phyloP scores from a whole-genome alignment of 78 protist genomes.

The Cavenderia fasciculata region DNA sequence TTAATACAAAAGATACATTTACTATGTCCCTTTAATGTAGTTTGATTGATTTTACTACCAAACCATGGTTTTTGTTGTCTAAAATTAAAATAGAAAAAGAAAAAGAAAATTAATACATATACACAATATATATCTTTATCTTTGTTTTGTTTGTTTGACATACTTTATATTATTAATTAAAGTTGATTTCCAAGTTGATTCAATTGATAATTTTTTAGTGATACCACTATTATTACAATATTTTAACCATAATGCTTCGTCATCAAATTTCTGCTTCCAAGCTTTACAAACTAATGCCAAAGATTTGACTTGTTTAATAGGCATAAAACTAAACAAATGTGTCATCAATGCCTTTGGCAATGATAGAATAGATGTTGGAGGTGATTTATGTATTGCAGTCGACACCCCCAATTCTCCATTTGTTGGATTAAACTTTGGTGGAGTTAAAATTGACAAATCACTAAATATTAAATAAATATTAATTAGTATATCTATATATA shows the following conservation, averaged over 20 bases:
- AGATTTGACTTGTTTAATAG: neutral
- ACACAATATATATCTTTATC: neutral
- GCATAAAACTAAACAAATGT: constrained; percentile 2
- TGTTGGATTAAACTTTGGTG: neutral
- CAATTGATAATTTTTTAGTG: constrained; percentile 7
- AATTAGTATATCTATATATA: neutral
- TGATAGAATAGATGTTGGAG: constrained; percentile 11
- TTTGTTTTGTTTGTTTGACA: neutral
- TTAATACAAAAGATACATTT: constrained; percentile 24
- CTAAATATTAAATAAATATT: neutral
- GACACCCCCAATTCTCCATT: neutral
- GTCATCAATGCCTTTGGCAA: neutral
- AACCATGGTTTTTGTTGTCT: constrained; percentile 45
- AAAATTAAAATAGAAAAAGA: neutral
- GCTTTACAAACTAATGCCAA: constrained; percentile 24
- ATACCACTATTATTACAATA: neutral
- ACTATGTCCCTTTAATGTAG: constrained; percentile 42
- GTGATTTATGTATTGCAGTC: neutral
- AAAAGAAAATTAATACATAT: too few relatives aligned
- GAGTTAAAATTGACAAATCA: neutral
- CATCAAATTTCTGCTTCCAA: constrained; percentile 20
- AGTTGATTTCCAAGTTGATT: constrained; percentile 3
- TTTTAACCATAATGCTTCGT: constrained; percentile 37
- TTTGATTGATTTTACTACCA: constrained; percentile 1
- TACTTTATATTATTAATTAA: neutral